phyloP scores from a whole-genome alignment of 2,329 filamentous ascomycete species.

The Dactylella cylindrospora region DNA sequence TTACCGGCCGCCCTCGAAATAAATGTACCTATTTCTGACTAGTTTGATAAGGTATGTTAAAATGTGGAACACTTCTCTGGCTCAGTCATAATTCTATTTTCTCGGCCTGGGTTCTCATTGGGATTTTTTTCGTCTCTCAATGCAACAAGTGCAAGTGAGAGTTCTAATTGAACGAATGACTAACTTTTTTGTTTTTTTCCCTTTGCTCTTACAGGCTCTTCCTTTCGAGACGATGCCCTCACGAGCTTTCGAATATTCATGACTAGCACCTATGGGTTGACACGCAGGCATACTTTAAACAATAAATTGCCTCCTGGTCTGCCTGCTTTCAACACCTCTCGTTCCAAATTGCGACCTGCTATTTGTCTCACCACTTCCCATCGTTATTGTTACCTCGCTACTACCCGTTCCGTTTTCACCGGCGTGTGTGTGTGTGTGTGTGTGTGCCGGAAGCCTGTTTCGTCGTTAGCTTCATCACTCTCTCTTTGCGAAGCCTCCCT shows the following conservation, averaged over 20 bases:
- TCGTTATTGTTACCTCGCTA: constrained; percentile 27
- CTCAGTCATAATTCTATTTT: constrained; percentile 44
- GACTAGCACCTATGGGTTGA: constrained; percentile 22
- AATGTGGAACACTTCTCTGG: constrained; percentile 17
- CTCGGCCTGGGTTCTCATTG: constrained; percentile 24
- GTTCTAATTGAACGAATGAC: constrained; percentile 26
- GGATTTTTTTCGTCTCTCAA: no score
- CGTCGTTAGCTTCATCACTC: constrained; percentile 13
- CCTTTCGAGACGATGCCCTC: constrained; percentile 2
- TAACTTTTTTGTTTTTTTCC: constrained; percentile 39
- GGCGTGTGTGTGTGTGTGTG: no score
- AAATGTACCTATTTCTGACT: constrained; percentile 25
- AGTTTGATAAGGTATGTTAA: constrained; percentile 36
- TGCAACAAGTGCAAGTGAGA: no score
- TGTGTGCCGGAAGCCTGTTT: constrained; percentile 33
- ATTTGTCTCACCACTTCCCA: constrained; percentile 40
- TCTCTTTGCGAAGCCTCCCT: constrained; percentile 5
- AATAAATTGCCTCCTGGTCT: constrained; percentile 43
- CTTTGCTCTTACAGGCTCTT: constrained; percentile 12
- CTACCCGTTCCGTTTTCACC: constrained; percentile 43
- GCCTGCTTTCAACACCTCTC: constrained; percentile 29
- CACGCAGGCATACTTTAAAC: no score
- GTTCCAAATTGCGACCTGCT: constrained; percentile 35
- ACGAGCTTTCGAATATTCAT: constrained; percentile 12
- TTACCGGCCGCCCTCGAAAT: constrained; percentile 19